Percentiles rank a stretch among this genome's conserved stretches.
phyloP scores from a whole-genome alignment of 371 early-diverging fungal genomes.

The Rhizopus delemar region DNA sequence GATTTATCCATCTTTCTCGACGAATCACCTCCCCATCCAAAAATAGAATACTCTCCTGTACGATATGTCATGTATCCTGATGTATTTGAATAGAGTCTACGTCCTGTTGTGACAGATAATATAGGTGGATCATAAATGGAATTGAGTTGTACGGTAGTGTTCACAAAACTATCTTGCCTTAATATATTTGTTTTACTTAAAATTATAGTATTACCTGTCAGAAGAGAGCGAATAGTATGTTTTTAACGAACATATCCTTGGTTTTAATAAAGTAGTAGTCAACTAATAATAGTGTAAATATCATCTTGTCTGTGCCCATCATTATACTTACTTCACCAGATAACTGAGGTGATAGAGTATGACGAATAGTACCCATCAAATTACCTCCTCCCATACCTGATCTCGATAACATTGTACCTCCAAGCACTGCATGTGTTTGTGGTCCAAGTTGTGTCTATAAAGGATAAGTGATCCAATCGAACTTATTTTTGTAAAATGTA shows the following conservation, averaged over 20 bases:
- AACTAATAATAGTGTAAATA: conserved; percentile 33
- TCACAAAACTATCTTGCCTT: conserved; percentile 57
- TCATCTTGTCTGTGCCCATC: conserved; percentile 15
- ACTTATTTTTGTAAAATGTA: conserved; percentile 22
- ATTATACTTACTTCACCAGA: conserved; percentile 61
- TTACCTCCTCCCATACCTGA: conserved; percentile 82
- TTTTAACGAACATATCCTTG: conserved; percentile 63
- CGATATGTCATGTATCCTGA: conserved; percentile 80
- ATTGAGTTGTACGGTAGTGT: conserved; percentile 53
- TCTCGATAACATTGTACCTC: conserved; percentile 70
- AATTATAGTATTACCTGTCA: conserved; percentile 49
- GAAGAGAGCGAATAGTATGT: conserved; percentile 67
- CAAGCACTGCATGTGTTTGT: conserved; percentile 64
- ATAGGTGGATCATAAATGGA: conserved; percentile 67
- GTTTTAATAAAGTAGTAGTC: conserved; percentile 60
- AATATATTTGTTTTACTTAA: background rate
- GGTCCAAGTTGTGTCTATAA: conserved; percentile 68
- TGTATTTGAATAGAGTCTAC: conserved; percentile 57
- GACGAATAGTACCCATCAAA: conserved; percentile 71
- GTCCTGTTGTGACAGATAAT: conserved; percentile 64
- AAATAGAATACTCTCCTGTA: conserved; percentile 73
- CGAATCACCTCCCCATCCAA: conserved; percentile 61
- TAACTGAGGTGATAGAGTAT: conserved; percentile 70
- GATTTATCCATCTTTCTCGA: conserved; percentile 58
- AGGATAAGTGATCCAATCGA: background rate